Conservation (phyloP, 257 asterid species). For the Nicotiana undulata region DNA sequence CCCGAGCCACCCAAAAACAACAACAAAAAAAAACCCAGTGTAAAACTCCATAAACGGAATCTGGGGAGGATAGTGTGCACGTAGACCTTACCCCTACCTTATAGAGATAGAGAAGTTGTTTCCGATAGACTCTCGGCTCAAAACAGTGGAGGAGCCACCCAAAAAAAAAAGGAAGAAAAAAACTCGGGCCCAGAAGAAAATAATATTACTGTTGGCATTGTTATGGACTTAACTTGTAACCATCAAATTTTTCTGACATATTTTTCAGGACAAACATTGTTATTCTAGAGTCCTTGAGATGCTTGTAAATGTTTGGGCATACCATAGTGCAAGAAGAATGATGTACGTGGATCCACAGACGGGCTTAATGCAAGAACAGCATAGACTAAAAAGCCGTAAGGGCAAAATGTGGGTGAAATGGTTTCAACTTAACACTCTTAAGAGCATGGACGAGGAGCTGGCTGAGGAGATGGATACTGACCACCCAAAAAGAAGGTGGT, state of each 20-base stretch:
- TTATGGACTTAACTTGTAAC: not conserved
- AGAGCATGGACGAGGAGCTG: constrained; percentile 82
- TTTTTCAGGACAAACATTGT: constrained; percentile 85
- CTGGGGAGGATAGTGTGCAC: too few species aligned
- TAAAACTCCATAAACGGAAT: too few species aligned
- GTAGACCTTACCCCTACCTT: too few species aligned
- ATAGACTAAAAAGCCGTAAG: constrained; percentile 46
- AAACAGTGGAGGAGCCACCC: too few species aligned
- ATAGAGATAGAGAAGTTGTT: too few species aligned
- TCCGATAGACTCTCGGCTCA: too few species aligned
- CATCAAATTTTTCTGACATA: not conserved
- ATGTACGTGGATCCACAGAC: constrained; percentile 68
- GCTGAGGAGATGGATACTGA: constrained; percentile 81
- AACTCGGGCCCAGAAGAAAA: not conserved
- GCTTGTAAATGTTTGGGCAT: constrained; percentile 89
- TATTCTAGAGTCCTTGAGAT: constrained; percentile 78
- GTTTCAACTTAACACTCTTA: constrained; percentile 67
- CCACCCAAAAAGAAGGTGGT: constrained; percentile 48
- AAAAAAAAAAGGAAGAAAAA: too few species aligned
- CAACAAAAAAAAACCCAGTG: too few species aligned
- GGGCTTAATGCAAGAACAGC: constrained; percentile 78
- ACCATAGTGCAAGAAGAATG: constrained; percentile 84
- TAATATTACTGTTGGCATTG: not conserved
- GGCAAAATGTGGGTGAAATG: constrained; percentile 92
- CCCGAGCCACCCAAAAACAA: too few species aligned